Base-by-base conservation (phyloP, 108 stramenopile species). In the Discostella pseudostelligera region DNA sequence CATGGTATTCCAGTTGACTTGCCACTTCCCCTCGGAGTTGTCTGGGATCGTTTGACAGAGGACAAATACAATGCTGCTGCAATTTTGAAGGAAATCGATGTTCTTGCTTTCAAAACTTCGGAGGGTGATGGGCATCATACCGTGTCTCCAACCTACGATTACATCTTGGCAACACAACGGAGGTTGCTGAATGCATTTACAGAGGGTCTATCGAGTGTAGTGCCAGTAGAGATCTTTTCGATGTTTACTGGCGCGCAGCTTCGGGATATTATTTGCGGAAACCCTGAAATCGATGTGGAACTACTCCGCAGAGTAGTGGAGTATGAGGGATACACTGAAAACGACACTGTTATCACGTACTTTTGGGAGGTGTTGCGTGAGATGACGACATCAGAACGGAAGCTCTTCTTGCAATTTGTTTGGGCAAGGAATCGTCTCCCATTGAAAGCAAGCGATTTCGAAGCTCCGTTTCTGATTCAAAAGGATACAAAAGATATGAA, bases 381-480 rank as follows among this genome's bases (percentile, higher is more conserved):
- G 62, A 91, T 96, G 80, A 90, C 79, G 16, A 85, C 86, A 17
- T 74, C 85, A 22, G 93, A 97, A 32, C 76, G 94, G 14, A 92
- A 90, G 60, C 59, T 76, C 46, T 99, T 99, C 66, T 59, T 99
- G 24, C 90, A 96, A 50, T 99, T 98, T 83, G 97, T 97, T 10
- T 96, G 97, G 96, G 98, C 98, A 46, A 80, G 98, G 16, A 94
- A 82, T 57, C 84, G 96, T 16, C 73, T 99, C 54, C 97, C 98
- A 5, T 42, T 79, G 54, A 86, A 84, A 32, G 85, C 84, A 21
- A 79, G 80, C 22, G 96, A 96, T 60, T 97, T 98, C 69, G 94
- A 95, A 43, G 82, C 90, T 16, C 90, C 90, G 7, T 98, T 98
- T 81, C 92, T 94, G 81, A 91, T 98, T 28, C 90, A 81, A 58